These are phyloP conservation scores for Didymella lethalis DNA, from an alignment of 2,329 filamentous ascomycete species.

Conservation along the genomic window DNA sequence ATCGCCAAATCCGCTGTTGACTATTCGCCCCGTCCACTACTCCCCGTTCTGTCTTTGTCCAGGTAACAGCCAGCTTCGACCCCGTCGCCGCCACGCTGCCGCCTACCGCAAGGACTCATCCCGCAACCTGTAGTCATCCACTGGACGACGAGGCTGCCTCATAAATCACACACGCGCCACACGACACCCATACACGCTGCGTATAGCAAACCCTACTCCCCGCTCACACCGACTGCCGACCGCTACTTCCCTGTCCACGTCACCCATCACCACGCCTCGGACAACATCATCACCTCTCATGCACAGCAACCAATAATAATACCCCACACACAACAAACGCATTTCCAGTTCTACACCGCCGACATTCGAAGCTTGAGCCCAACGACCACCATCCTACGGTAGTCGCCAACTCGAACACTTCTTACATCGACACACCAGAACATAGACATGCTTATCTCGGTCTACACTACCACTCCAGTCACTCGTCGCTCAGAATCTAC, in stretches of 20 bases:
- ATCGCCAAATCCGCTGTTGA: constrained; percentile 28
- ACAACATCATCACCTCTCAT: constrained; percentile 29
- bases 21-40: constrained; percentile 22
- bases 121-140: constrained; percentile 24
- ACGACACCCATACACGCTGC: constrained; percentile 1
- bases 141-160: constrained; percentile 29
- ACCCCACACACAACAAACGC: constrained; percentile 27
- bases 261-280: constrained; percentile 29
- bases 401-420: constrained; percentile 42
- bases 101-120: constrained; percentile 39
- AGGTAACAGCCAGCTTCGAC: constrained; percentile 40
- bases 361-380: constrained; percentile 38
- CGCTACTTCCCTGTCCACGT: constrained; percentile 41
- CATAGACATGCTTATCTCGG: constrained; percentile 48
- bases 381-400: constrained; percentile 38
- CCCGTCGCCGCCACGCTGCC: constrained; percentile 39
- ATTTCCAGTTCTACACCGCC: constrained; percentile 20
- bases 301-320: constrained; percentile 41
- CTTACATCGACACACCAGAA: constrained; percentile 35
- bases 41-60: constrained; percentile 34
- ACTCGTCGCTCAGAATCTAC: constrained; percentile 54
- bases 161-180: constrained; percentile 22
- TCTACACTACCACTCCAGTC: constrained; percentile 51
- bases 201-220: constrained; percentile 10
- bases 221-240: constrained; percentile 34